phyloP scores from a whole-genome alignment of 306 rosid species.

The Delonix regia region DNA sequence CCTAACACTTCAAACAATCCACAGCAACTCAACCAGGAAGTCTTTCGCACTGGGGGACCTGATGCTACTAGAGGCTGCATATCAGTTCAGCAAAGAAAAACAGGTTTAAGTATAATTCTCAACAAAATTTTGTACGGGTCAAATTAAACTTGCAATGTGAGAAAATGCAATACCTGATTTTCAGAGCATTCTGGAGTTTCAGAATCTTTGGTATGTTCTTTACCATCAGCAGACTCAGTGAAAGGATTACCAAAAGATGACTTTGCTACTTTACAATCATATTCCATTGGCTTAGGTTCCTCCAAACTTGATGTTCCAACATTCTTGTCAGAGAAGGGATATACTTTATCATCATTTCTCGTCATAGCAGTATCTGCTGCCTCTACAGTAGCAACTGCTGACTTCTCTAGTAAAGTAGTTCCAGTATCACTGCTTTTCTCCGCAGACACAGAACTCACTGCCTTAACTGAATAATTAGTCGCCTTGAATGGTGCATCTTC shows the following conservation, averaged over 20 bases:
- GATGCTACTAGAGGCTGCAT: constrained; percentile 60
- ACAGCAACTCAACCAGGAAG: constrained; percentile 77
- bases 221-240: constrained; percentile 44
- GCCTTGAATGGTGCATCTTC: constrained; percentile 37
- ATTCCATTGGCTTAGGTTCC: constrained; percentile 47
- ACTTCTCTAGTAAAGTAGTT: not conserved
- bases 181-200: constrained; percentile 56
- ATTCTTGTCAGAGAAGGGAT: constrained; percentile 38
- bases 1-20: constrained; percentile 77
- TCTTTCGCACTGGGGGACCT: constrained; percentile 53
- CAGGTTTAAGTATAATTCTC: constrained; percentile 16
- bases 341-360: constrained; percentile 47
- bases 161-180: constrained; percentile 60
- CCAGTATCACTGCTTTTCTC: not conserved
- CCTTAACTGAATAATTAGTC: constrained; percentile 26
- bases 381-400: constrained; percentile 27
- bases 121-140: not conserved
- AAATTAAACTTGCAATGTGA: constrained; percentile 20
- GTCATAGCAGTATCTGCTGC: constrained; percentile 36
- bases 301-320: constrained; percentile 39
- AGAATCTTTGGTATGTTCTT: constrained; percentile 44
- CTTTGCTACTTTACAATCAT: constrained; percentile 33
- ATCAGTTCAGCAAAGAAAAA: constrained; percentile 36
- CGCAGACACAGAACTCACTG: constrained; percentile 35
- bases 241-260: constrained; percentile 40